These are phyloP conservation scores for Zalaria sp. DNA, from an alignment of 2,329 filamentous ascomycete species.

Conservation along the genomic window DNA sequence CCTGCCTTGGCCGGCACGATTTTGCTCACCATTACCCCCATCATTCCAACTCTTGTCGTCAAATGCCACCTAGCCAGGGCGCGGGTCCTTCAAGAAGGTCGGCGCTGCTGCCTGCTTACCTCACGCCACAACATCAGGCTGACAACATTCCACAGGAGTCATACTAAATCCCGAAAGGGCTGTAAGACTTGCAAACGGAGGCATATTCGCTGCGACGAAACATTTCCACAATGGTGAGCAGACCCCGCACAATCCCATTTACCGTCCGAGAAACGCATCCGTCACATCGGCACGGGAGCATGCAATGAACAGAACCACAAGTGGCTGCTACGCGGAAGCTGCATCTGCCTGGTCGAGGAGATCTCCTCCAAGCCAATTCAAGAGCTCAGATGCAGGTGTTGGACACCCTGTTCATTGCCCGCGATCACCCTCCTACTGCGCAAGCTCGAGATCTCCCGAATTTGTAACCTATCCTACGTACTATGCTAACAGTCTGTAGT, in stretches of 20 bases:
- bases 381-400: too few relatives aligned
- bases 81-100: slow-evolving; percentile 87
- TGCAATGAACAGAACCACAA: too few relatives aligned
- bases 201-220: slow-evolving; percentile 96
- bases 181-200: slow-evolving; percentile 96
- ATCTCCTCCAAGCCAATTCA: too few relatives aligned
- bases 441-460: too few relatives aligned
- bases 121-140: neutral
- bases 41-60: neutral
- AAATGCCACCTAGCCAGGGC: slow-evolving; percentile 55
- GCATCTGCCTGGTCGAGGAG: too few relatives aligned
- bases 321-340: too few relatives aligned
- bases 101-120: neutral
- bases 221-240: slow-evolving; percentile 81
- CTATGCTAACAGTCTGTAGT: slow-evolving; percentile 33
- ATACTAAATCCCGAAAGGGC: slow-evolving; percentile 51
- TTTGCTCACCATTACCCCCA: neutral
- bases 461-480: neutral
- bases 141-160: neutral
- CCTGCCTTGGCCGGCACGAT: neutral
- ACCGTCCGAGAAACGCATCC: too few relatives aligned
- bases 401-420: too few relatives aligned
- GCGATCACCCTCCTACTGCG: too few relatives aligned
- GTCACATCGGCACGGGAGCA: too few relatives aligned
- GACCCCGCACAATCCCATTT: neutral